Conservation (phyloP, 1,139 yeast species). For the Hansenula lynferdii region DNA sequence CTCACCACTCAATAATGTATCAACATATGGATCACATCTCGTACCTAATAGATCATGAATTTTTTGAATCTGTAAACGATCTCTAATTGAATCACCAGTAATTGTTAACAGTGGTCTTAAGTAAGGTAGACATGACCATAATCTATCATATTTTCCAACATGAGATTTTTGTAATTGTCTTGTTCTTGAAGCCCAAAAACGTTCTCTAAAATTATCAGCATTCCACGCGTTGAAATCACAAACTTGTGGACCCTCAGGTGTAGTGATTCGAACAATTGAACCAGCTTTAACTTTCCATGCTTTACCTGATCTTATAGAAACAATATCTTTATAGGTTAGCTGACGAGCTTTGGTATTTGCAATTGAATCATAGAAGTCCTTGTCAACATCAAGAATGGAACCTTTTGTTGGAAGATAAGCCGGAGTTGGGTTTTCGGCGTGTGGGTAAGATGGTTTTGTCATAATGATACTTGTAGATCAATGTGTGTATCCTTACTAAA, state of each 20-base stretch:
- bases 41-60: constrained; percentile 66
- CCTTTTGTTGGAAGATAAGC: constrained; percentile 56
- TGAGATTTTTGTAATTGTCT: constrained; percentile 66
- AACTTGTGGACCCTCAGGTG: constrained; percentile 69
- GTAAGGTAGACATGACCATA: constrained; percentile 63
- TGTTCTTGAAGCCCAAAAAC: constrained; percentile 67
- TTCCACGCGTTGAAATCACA: constrained; percentile 68
- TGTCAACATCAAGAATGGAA: constrained; percentile 44
- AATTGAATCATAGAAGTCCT: constrained; percentile 39
- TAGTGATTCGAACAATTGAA: constrained; percentile 50
- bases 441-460: constrained; percentile 20
- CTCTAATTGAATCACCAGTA: constrained; percentile 54
- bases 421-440: constrained; percentile 35
- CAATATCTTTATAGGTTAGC: constrained; percentile 20
- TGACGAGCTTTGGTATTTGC: constrained; percentile 32
- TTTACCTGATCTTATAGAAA: constrained; percentile 51
- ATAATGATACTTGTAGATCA: neutral
- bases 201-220: constrained; percentile 53
- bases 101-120: constrained; percentile 61
- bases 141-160: constrained; percentile 54
- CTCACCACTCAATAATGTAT: constrained; percentile 56
- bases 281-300: constrained; percentile 63
- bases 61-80: constrained; percentile 18
- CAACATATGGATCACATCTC: constrained; percentile 67
- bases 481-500: too few relatives aligned